Conservation (phyloP, 371 early-diverging fungal genomes). For the Actinomortierella ambigua region DNA sequence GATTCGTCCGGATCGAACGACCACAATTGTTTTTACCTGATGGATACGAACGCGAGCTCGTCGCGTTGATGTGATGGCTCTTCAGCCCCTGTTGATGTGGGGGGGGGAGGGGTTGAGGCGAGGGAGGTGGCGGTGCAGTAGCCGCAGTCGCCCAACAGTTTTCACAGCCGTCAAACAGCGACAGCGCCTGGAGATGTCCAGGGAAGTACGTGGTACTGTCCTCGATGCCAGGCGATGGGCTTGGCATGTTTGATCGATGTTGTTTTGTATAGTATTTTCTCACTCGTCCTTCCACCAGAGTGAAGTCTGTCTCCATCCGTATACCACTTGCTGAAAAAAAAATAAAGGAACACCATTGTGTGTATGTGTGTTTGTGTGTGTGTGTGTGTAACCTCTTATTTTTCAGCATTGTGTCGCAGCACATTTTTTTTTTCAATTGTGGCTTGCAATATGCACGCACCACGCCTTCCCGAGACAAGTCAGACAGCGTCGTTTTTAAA, state of each 20-base stretch:
- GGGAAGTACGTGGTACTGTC: conserved; percentile 53
- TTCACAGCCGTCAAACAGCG: neutral
- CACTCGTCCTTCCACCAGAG: neutral
- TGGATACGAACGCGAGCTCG: neutral
- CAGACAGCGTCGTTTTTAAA: neutral
- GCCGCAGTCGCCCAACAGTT: neutral
- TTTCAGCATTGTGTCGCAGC: too few species aligned
- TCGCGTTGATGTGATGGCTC: conserved; percentile 2
- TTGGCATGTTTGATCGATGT: neutral
- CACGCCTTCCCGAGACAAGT: too few species aligned
- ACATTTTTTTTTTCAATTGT: too few species aligned
- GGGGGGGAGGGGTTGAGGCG: neutral
- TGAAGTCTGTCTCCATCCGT: too few species aligned
- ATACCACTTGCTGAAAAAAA: too few species aligned
- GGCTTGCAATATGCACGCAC: too few species aligned
- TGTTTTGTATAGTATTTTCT: neutral
- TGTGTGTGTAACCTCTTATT: too few species aligned
- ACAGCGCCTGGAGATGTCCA: conserved; percentile 33
- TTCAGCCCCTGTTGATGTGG: neutral
- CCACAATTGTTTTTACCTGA: neutral
- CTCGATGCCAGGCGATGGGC: conserved; percentile 35
- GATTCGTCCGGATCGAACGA: conserved; percentile 6
- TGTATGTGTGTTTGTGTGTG: too few species aligned
- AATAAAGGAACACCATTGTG: too few species aligned
- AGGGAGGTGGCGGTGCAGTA: neutral